Base-by-base conservation (phyloP, 352 stramenopile species). In the Pythium monospermum region DNA sequence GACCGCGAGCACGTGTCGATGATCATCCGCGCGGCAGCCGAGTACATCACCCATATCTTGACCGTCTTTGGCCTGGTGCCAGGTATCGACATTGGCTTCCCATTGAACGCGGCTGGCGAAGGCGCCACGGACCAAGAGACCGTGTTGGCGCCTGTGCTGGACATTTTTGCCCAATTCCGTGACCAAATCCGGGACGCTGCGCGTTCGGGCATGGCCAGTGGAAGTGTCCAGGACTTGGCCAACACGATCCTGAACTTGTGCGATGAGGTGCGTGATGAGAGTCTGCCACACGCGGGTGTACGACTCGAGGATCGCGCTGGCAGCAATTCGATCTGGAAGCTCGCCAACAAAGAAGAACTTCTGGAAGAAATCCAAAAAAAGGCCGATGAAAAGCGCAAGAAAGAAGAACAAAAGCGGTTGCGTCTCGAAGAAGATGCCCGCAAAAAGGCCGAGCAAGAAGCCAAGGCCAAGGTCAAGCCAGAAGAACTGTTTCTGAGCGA, bases 31-130 rank as follows among this genome's bases (percentile, higher is more conserved):
- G 66, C 81, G 19, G 75, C 75, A 13, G 88, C 77, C 0, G 79
- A 94, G 61, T 97, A 96, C 68, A 86, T 97, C 36, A 96, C 85
- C 16, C 64, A 71, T 30, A 96, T 97, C 57, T 60, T 97, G 40
- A 65, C 60, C 15, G 68, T 91, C 22, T 95, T 96, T 55, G 87
- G 84, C 8, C 64, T 96, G 13, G 69, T 94, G 26, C 80, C 77
- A 7, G 68, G 61, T n/a, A 69, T 69, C 12, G 82, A 92, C 52
- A 90, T 95, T 64, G 85, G 85, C 4, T 95, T 94, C 56, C 78
- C 80, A 7, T 49, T 92, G 21, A 73, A 57, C 43, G 38, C 58
- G 6, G 73, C 63, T 2, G 65, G 52, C 19, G 61, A 69, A 1
- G 65, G 60, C 22, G 64, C 45, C 28, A 72, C 59, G 5, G 69